Evolutionary conservation across 305 asterid genomes (phyloP).

Genomic region (Coffea humblotiana): DNA sequence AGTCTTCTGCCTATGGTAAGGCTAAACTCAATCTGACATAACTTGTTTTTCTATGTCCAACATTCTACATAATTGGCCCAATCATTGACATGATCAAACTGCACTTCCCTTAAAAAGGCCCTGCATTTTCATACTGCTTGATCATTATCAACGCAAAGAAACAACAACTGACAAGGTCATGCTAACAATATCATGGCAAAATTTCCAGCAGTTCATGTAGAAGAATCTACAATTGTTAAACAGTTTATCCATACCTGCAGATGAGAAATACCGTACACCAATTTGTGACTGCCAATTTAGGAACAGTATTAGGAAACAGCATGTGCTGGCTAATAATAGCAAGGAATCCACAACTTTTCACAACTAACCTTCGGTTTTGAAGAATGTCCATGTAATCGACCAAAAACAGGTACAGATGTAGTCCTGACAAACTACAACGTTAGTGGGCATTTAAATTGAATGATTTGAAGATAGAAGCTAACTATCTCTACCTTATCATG

Average conservation of each 20-base stretch:
- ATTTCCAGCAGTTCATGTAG: background rate
- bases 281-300: conserved; percentile 56
- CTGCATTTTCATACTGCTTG: background rate
- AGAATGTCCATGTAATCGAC: conserved; percentile 45
- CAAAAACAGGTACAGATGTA: conserved; percentile 33
- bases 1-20: background rate
- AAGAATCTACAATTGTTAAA: conserved; percentile 6
- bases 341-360: conserved; percentile 13
- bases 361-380: conserved; percentile 63
- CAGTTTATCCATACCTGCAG: conserved; percentile 51
- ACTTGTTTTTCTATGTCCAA: background rate
- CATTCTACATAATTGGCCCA: background rate
- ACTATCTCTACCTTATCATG: background rate
- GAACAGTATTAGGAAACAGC: conserved; percentile 20
- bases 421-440: conserved; percentile 55
- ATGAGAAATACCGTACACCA: conserved; percentile 66
- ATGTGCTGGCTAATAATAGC: conserved; percentile 17
- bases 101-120: background rate
- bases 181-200: background rate
- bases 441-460: conserved; percentile 21
- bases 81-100: background rate
- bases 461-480: background rate
- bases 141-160: background rate
- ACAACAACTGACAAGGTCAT: background rate
- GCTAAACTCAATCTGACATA: background rate